These are phyloP conservation scores for Alopecurus myosuroides DNA, from an alignment of 176 grass and related monocot genomes.

Conservation along the genomic window DNA sequence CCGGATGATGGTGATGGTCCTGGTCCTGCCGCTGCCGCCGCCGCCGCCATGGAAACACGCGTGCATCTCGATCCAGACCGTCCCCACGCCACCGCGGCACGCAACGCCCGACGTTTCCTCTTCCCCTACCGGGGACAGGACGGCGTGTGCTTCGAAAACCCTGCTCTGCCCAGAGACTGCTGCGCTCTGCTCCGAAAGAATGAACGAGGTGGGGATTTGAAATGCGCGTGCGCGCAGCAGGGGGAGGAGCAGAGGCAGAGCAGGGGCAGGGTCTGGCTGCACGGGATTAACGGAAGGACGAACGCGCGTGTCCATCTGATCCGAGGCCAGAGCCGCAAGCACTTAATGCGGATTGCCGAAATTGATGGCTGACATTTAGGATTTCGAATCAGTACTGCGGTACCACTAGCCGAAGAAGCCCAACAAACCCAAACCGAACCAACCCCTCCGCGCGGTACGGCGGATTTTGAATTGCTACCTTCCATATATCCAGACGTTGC, in stretches of 20 bases:
- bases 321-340: background rate
- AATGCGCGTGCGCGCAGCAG: conserved; percentile 14
- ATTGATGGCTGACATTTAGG: conserved; percentile 8
- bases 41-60: conserved; percentile 47
- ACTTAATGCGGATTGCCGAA: conserved; percentile 32
- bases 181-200: background rate
- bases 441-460: background rate
- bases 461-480: conserved; percentile 11
- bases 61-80: conserved; percentile 29
- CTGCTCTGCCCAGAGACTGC: background rate
- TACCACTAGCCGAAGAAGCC: background rate
- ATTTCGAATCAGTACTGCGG: background rate
- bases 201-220: background rate
- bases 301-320: conserved; percentile 24
- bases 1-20: conserved; percentile 29
- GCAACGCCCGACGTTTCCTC: background rate
- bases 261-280: background rate
- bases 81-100: background rate
- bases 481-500: background rate
- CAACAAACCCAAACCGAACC: background rate
- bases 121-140: background rate
- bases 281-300: conserved; percentile 41
- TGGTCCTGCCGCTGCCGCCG: background rate
- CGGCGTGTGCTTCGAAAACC: background rate
- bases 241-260: background rate